Conservation (phyloP, 1,284 basidiomycete species). For the Fomitopsis schrenkii region DNA sequence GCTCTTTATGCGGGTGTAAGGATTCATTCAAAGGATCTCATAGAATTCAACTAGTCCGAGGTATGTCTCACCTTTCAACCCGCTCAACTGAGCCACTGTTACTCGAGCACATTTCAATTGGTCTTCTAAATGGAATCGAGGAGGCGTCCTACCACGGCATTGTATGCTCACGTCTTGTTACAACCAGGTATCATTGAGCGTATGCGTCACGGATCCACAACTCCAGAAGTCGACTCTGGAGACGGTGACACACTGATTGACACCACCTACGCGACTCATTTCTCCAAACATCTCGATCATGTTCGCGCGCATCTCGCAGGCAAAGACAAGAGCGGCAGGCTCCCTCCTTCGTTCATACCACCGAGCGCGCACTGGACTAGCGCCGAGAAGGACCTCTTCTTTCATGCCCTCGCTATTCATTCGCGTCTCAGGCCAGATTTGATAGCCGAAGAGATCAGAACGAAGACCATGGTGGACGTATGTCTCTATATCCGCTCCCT, state of each 20-base stretch:
- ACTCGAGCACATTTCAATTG: too few species aligned
- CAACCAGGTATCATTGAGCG: background rate
- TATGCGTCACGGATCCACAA: background rate
- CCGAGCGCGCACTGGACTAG: slow-evolving; percentile 58
- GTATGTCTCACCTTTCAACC: too few species aligned
- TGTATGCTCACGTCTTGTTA: too few species aligned
- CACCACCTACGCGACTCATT: slow-evolving; percentile 15
- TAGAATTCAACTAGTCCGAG: too few species aligned
- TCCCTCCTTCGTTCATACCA: slow-evolving; percentile 36
- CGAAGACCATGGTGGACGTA: slow-evolving; percentile 62
- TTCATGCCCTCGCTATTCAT: slow-evolving; percentile 56
- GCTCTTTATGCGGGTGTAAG: too few species aligned
- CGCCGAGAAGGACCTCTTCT: slow-evolving; percentile 66
- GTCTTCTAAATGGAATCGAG: too few species aligned
- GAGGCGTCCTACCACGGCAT: too few species aligned
- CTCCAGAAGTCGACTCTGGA: background rate
- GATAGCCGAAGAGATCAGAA: slow-evolving; percentile 56
- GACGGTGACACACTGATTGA: slow-evolving; percentile 10
- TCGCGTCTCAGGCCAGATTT: slow-evolving; percentile 72
- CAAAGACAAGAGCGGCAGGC: slow-evolving; percentile 8
- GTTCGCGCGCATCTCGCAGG: slow-evolving; percentile 20
- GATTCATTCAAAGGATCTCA: too few species aligned
- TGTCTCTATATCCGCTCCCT: slow-evolving; percentile 55
- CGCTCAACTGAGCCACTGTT: too few species aligned
- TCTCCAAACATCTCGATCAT: slow-evolving; percentile 16